Conservation (phyloP, 140 eudicot species). For the Senecio squalidus region DNA sequence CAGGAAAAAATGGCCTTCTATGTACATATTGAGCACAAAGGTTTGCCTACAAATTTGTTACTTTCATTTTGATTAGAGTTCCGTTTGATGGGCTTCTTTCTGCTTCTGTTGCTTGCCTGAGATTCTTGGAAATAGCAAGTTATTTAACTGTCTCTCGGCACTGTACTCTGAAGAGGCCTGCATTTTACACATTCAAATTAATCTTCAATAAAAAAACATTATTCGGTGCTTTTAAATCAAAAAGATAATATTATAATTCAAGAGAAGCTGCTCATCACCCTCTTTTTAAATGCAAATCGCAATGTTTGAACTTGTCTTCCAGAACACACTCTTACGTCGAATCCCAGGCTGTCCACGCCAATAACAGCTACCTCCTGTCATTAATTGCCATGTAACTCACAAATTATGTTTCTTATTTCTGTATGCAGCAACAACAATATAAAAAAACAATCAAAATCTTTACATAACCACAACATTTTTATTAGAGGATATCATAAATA, state of each 20-base stretch:
- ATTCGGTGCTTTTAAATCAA: no score
- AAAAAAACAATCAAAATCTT: neutral
- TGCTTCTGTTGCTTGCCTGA: conserved; percentile 60
- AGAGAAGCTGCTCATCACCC: conserved; percentile 43
- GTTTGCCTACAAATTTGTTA: conserved; percentile 11
- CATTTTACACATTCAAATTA: no score
- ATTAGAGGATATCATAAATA: neutral
- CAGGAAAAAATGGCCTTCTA: conserved; percentile 33
- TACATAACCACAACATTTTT: neutral
- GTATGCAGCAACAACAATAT: neutral
- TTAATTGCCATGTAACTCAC: conserved; percentile 12
- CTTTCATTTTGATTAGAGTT: conserved; percentile 29
- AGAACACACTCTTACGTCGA: conserved; percentile 87
- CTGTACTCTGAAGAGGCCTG: conserved; percentile 95
- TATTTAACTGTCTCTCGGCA: conserved; percentile 89
- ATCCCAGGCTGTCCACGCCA: conserved; percentile 90
- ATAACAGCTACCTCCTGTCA: conserved; percentile 89
- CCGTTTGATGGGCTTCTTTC: conserved; percentile 72
- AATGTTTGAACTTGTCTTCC: conserved; percentile 94
- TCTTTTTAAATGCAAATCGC: conserved; percentile 76
- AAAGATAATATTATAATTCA: no score
- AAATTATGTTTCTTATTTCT: neutral
- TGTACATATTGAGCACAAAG: conserved; percentile 40
- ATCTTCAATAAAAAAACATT: no score
- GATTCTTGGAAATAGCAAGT: conserved; percentile 68